Evolutionary conservation across 2,329 filamentous ascomycete species (phyloP), one percentile per base, ranked within the genome.

Genomic region (Curvularia sp.): DNA sequence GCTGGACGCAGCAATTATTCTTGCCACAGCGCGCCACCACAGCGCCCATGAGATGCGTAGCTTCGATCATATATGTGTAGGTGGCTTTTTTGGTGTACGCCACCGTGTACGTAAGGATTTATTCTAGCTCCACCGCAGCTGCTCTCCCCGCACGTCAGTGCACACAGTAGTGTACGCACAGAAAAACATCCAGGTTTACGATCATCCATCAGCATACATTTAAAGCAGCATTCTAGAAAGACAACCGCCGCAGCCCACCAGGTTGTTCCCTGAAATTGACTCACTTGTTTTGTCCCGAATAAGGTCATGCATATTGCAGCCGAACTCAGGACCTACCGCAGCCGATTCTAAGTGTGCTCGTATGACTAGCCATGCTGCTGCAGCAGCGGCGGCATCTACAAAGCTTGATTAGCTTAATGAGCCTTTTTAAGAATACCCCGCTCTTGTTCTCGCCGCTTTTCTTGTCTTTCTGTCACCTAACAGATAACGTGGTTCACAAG

Each of bases 371-470:
- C 24, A 35, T 38, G 35, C 33, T 39, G 22, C 20, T 4, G 24
- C 18, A 26, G 22, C n/a, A n/a, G 43, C 26, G 28, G 8, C n/a
- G 30, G 18, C 18, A 53, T 41, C 20, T 38, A 9, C 18, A 41
- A 33, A 44, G 54, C 54, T 43, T 53, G 4, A 28, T 30, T 18
- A 47, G 50, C 8, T 13, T 41, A 18, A 41, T 26, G 15, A 22
- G 7, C 18, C 10, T 31, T 35, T 1, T 22, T 7, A 26, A 39
- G 31, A 33, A 46, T 35, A 5, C 15, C 12, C n/a, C 22, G 22
- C 24, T 28, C 24, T 28, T 28, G 3, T n/a, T 28, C 22, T 28
- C 26, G 7, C 42, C 13, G 24, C 24, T 44, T 44, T 44, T 31
- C 10, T 24, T 46, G 18, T 38, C 10, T 43, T 26, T 26, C 28